Evolutionary conservation across 805 yeast species (phyloP).

Genomic region (Lachancea lanzarotensis): DNA sequence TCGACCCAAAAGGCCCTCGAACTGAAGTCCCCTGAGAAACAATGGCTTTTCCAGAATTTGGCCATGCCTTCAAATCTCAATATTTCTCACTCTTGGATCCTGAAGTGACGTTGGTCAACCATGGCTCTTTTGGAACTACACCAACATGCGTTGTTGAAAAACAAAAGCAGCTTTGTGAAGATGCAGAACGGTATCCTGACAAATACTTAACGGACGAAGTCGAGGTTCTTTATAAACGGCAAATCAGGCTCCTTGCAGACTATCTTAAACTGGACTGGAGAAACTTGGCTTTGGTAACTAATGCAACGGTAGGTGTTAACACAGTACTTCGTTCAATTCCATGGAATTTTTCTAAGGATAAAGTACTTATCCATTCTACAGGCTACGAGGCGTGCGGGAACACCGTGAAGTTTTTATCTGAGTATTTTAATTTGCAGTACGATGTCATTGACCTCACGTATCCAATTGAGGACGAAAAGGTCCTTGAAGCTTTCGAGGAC

Average conservation of each 20-base stretch:
- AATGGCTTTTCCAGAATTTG: conserved; percentile 34
- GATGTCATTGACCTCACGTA: conserved; percentile 37
- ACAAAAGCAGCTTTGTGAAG: conserved; percentile 27
- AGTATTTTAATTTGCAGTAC: conserved; percentile 31
- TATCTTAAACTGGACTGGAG: conserved; percentile 43
- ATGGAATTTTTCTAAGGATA: conserved; percentile 40
- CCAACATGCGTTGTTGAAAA: conserved; percentile 43
- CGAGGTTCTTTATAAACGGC: conserved; percentile 26
- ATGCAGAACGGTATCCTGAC: conserved; percentile 43
- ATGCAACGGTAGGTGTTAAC: conserved; percentile 58
- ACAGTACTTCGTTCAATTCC: conserved; percentile 49
- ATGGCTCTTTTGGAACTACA: conserved; percentile 57
- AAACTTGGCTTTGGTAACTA: conserved; percentile 47
- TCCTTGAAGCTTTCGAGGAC: conserved; percentile 32
- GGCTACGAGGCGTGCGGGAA: conserved; percentile 51
- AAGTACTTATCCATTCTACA: conserved; percentile 42
- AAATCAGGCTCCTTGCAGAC: conserved; percentile 36
- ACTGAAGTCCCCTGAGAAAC: neutral
- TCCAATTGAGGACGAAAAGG: conserved; percentile 40
- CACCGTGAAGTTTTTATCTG: conserved; percentile 39
- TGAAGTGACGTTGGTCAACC: conserved; percentile 45
- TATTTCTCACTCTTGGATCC: conserved; percentile 40
- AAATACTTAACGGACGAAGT: conserved; percentile 32
- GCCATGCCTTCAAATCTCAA: conserved; percentile 42
- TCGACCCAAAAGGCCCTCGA: neutral